Conservation (phyloP, 768 basidiomycete genomes). For the Lactifluus echinatus region DNA sequence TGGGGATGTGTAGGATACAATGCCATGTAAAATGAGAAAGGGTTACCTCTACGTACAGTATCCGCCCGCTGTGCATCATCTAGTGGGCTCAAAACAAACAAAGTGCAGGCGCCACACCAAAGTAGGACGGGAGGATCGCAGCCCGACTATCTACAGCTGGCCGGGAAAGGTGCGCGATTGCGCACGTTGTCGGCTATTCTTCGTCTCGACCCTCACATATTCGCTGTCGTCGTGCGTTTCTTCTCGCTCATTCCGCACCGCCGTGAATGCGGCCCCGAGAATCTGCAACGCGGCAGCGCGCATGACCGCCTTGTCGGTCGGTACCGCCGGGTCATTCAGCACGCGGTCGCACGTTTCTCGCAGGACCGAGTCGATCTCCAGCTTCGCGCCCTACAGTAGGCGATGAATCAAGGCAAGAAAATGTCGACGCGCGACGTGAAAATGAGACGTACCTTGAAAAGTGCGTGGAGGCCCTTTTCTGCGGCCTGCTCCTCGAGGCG, state of each 20-base stretch:
- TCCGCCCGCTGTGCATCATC: not conserved
- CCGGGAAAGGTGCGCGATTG: not conserved
- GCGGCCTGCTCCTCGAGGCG: constrained; percentile 87
- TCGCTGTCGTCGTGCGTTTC: constrained; percentile 52
- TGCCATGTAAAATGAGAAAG: not conserved
- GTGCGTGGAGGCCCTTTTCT: constrained; percentile 82
- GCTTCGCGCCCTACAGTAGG: constrained; percentile 87
- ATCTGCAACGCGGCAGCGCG: constrained; percentile 79
- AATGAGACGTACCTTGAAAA: constrained; percentile 62
- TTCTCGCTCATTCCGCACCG: constrained; percentile 55
- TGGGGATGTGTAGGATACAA: constrained; percentile 12
- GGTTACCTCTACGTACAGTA: not conserved
- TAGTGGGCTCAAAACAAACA: not conserved
- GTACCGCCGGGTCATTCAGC: constrained; percentile 46
- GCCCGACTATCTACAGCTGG: not conserved
- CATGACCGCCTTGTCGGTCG: constrained; percentile 51
- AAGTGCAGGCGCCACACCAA: not conserved
- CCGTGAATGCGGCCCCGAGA: constrained; percentile 70
- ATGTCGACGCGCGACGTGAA: not conserved
- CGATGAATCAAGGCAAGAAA: too few species aligned
- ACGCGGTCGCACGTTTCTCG: constrained; percentile 84
- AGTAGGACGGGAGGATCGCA: not conserved
- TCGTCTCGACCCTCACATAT: constrained; percentile 77
- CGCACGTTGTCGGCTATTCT: constrained; percentile 43
- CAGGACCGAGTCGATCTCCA: constrained; percentile 83